Base-by-base conservation (phyloP, 2,329 filamentous ascomycete species). In the Alternaria longipes region DNA sequence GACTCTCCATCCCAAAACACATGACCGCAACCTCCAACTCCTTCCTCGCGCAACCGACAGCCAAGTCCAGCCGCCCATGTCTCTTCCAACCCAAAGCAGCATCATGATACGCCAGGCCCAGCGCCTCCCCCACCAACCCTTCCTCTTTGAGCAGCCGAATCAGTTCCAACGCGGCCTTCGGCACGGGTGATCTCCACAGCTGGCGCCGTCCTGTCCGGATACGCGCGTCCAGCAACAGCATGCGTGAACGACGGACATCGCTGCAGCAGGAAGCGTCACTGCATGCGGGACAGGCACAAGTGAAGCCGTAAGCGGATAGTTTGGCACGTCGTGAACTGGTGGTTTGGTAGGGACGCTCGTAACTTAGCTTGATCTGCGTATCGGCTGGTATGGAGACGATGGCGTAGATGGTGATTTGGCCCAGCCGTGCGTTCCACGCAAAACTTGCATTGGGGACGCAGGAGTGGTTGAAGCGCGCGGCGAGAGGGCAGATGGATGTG, bases 391-490 rank as follows among this genome's bases (percentile, higher is more conserved):
- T 75, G 12, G 66, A 67, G 8, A 68, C 62, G 18, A 71, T 69
- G 0, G 77, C 71, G 40, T 76, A 68, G n/a, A 76, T 59, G 24
- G 70, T 69, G 6, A 63, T 41, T 50, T 58, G 49, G 0, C 38
- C 55, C 4, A 61, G 34, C 12, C 53, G 47, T 14, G 59, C 50
- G 41, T 75, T 72, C 73, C 70, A 74, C 24, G 61, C 64, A 36
- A 70, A 78, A 45, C 66, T 62, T 4, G 75, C 71, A 52, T 78
- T 79, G 8, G 77, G 74, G 34, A 65, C 65, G 61, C 77, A 79
- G 22, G 68, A 70, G 65, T 79, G 76, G 59, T 78, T 79, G 67
- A 78, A 70, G 45, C 74, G 74, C 8, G 77, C 73, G 38, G 73
- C 65, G 8, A 54, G 60, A 18, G 71, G 74, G 42, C 74, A 76